Percentiles rank a stretch among this genome's conserved stretches.
These are phyloP conservation scores for Dactylellina leptospora DNA, from an alignment of 2,329 filamentous ascomycete species.

Conservation along the genomic window DNA sequence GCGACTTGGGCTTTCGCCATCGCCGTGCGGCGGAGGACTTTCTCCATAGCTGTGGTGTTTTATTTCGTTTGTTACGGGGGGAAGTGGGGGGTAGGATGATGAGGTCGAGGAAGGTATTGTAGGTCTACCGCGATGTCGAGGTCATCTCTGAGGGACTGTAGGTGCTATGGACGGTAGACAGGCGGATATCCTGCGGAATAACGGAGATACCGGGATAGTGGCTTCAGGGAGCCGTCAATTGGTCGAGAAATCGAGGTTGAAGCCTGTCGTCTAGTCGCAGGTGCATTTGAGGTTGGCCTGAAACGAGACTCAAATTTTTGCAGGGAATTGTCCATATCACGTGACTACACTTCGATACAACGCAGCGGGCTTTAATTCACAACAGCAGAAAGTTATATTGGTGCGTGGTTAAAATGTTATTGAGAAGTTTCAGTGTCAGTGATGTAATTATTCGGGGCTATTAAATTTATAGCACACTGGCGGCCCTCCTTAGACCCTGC, in stretches of 20 bases:
- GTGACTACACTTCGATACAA: neutral
- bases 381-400: neutral
- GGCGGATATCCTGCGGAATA: slow-evolving; percentile 4
- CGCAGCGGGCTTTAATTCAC: neutral
- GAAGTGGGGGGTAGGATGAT: neutral
- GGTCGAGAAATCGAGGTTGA: neutral
- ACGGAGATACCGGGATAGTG: neutral
- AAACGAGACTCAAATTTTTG: slow-evolving; percentile 30
- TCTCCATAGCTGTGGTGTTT: slow-evolving; percentile 22
- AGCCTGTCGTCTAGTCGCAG: slow-evolving; percentile 7
- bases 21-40: slow-evolving; percentile 41
- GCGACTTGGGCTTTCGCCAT: slow-evolving; percentile 44
- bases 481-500: slow-evolving; percentile 48
- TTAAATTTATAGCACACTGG: slow-evolving; percentile 38
- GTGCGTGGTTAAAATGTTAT: neutral
- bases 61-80: neutral
- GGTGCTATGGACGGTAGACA: slow-evolving; percentile 1
- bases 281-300: neutral
- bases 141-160: slow-evolving; percentile 19
- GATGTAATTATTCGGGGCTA: neutral
- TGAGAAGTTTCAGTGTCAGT: too few relatives aligned
- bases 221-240: slow-evolving; percentile 47
- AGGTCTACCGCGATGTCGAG: slow-evolving; percentile 25
- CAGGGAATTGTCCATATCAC: slow-evolving; percentile 13
- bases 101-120: neutral